A percentile compares a stretch with the other conserved stretches of the same genome.
phyloP scores from a whole-genome alignment of 1,139 yeast species.

The Candida tropicalis region DNA sequence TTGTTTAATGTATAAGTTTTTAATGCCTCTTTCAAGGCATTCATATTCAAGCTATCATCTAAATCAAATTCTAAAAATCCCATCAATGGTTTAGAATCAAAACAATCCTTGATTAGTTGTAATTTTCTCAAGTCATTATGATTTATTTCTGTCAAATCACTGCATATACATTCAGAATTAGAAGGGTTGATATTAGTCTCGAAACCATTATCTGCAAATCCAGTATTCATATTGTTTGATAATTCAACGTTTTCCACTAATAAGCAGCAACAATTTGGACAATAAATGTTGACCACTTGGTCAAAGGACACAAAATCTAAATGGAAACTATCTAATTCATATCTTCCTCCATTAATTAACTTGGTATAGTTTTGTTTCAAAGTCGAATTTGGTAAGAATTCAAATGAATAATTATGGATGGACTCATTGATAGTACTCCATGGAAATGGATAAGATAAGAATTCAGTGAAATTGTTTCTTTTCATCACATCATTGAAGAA shows the following conservation, averaged over 20 bases:
- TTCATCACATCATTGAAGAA: conserved; percentile 1
- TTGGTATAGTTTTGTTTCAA: not conserved
- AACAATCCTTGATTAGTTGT: conserved; percentile 2
- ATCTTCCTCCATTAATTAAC: not conserved
- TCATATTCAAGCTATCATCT: not conserved
- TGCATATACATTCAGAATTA: not conserved
- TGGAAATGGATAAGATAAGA: conserved; percentile 7
- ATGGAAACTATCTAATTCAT: not conserved
- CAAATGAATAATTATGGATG: conserved; percentile 8
- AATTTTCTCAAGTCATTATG: conserved; percentile 4
- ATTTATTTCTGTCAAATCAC: not conserved
- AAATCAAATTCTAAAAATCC: not conserved
- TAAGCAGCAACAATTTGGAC: conserved; percentile 4
- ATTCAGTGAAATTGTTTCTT: conserved; percentile 4
- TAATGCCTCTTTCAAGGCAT: not conserved
- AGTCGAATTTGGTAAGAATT: not conserved
- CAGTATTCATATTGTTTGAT: not conserved
- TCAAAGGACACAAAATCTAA: not conserved
- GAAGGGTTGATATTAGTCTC: too few relatives aligned
- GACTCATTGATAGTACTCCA: conserved; percentile 1
- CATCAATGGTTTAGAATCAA: conserved; percentile 1
- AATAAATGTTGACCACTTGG: not conserved
- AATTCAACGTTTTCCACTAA: not conserved
- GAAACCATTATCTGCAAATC: conserved; percentile 6
- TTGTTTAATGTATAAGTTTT: not conserved